These are phyloP conservation scores for Nicotiana tomentosiformis DNA, from an alignment of 257 asterid species.

Conservation along the genomic window DNA sequence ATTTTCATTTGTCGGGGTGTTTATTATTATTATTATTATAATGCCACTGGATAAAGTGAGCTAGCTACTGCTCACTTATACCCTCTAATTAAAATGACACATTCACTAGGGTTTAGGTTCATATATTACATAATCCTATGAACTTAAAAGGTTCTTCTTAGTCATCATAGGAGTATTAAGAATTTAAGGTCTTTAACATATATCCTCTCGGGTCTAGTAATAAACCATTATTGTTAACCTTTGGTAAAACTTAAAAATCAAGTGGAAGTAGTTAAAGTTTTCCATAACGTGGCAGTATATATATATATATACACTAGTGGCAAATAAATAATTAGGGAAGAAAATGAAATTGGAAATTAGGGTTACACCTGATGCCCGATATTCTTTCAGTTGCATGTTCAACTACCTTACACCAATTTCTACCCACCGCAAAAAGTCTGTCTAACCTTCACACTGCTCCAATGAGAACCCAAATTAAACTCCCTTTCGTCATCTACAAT, in stretches of 20 bases:
- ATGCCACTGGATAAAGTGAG: neutral
- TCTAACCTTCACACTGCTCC: slow-evolving; percentile 7
- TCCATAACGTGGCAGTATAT: too few relatives aligned
- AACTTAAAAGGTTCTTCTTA: too few relatives aligned
- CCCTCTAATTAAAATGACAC: neutral
- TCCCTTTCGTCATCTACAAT: neutral
- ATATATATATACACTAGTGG: too few relatives aligned
- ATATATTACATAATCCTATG: neutral
- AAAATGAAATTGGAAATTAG: neutral
- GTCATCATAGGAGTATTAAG: too few relatives aligned
- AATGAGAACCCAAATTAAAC: slow-evolving; percentile 14
- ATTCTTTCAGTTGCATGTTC: slow-evolving; percentile 18
- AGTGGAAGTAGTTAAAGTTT: neutral
- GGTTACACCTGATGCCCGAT: neutral
- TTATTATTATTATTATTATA: neutral
- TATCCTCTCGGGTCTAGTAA: neutral
- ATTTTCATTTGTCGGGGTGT: neutral
- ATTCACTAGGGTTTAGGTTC: neutral
- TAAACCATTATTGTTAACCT: neutral
- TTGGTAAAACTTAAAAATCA: neutral
- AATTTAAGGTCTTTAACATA: neutral
- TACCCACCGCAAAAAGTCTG: slow-evolving; percentile 36
- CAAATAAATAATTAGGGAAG: neutral
- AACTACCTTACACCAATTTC: slow-evolving; percentile 57
- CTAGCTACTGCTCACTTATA: neutral